Base-by-base conservation (phyloP, 805 yeast species). In the Kodamaea kaohsiungensis region DNA sequence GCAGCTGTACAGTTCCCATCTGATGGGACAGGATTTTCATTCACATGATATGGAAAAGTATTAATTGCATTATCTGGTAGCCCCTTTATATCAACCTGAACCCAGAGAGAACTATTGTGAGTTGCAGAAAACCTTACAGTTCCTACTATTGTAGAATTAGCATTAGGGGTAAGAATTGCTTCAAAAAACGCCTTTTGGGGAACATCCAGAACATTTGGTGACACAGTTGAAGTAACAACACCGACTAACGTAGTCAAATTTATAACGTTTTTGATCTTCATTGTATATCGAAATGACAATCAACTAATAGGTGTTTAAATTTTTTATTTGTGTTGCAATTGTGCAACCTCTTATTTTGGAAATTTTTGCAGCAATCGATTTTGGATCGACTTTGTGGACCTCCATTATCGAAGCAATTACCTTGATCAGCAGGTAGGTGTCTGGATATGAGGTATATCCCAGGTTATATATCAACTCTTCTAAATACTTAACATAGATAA, bases 11-110 rank as follows among this genome's bases (percentile, higher is more conserved):
- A 66, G 56, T 56, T 56, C 10, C 70, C 70, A 59, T 70, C 63
- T 5, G 68, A 43, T 10, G 79, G 78, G 35, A 75, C 77, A 9
- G 75, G 68, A 30, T 54, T 50, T 51, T 67, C 64, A 60, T 75
- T 78, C 53, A 75, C 65, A 57, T 73, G 77, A 67, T 75, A 75
- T 33, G 63, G 53, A 67, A 73, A 75, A 25, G 77, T 76, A 15
- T 78, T 78, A 16, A 75, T 76, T 1, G 56, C 19, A 9, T 54
- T 33, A 12, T 42, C 43, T 8, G 78, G 79, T 58, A 75, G 69
- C 17, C 65, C 68, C 6, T 58, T 39, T 25, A 75, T 49, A 47
- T 71, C 65, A 12, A 73, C 74, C 27, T 56, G 52, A 10, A 75
- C 73, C 35, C 55, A 54, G n/a, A 75, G 73, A 8, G 71, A 54